Conservation (phyloP, 139 green algal species). For the Micractinium sp. region DNA sequence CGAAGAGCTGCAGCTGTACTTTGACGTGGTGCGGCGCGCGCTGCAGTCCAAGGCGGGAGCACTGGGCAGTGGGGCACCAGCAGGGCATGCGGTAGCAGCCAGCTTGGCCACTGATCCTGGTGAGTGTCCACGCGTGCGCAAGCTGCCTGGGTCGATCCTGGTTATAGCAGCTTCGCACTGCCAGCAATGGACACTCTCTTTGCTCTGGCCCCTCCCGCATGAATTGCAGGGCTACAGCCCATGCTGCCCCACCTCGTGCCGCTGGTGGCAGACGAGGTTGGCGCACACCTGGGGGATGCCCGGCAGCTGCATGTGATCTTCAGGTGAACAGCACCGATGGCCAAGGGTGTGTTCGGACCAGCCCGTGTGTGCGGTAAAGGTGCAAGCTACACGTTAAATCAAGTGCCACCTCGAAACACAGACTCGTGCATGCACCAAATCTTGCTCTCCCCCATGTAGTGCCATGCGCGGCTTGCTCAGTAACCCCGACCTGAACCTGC, state of each 20-base stretch:
- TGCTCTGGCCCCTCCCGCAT: neutral
- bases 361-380: no score
- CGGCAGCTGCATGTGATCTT: neutral
- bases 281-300: neutral
- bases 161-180: no score
- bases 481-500: neutral
- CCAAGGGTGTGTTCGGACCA: no score
- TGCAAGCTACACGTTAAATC: neutral
- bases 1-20: constrained; percentile 21
- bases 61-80: neutral
- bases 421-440: no score
- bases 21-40: neutral
- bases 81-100: neutral
- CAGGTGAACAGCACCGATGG: neutral
- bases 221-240: constrained; percentile 6
- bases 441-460: neutral
- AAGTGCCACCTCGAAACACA: no score
- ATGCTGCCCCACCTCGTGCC: constrained; percentile 18
- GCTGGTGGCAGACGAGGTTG: neutral
- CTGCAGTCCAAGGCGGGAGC: neutral
- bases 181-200: no score
- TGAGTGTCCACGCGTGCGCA: neutral
- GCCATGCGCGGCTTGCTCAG: neutral
- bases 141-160: neutral
- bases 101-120: constrained; percentile 22